These are phyloP conservation scores for Ceriops zippeliana DNA, from an alignment of 345 rosid genomes.

Conservation along the genomic window DNA sequence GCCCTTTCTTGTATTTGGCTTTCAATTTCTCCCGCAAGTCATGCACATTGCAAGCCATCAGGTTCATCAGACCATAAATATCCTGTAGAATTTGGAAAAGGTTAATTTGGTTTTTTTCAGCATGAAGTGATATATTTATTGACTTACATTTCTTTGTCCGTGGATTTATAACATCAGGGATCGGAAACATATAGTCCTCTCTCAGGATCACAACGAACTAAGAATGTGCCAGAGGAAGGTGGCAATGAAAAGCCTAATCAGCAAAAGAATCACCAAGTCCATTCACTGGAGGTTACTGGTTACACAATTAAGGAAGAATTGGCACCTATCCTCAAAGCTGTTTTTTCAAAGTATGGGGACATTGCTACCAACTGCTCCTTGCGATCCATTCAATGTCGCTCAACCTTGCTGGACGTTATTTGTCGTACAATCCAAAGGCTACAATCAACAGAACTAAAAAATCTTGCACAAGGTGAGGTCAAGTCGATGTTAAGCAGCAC, in stretches of 20 bases:
- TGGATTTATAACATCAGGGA: constrained; percentile 10
- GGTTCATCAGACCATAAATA: too few species aligned
- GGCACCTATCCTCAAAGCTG: constrained; percentile 14
- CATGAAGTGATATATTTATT: neutral
- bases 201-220: neutral
- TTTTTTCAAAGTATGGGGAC: constrained; percentile 33
- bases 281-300: constrained; percentile 2
- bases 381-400: constrained; percentile 24
- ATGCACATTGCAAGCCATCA: too few species aligned
- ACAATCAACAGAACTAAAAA: constrained; percentile 7
- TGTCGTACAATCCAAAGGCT: constrained; percentile 25
- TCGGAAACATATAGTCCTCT: constrained; percentile 2
- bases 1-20: too few species aligned
- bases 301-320: constrained; percentile 26
- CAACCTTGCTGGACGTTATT: constrained; percentile 26
- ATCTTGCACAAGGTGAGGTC: constrained; percentile 16
- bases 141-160: neutral
- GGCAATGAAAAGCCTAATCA: neutral
- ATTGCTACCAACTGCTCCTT: constrained; percentile 27
- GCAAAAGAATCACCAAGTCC: constrained; percentile 3
- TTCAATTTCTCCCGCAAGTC: too few species aligned
- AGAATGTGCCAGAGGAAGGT: neutral
- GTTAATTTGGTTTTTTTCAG: too few species aligned
- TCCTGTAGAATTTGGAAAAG: too few species aligned
- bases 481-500: constrained; percentile 19